Evolutionary conservation across 805 yeast genomes (phyloP), one percentile per base, ranked within the genome.

Genomic region (Ogataea dorogensis): DNA sequence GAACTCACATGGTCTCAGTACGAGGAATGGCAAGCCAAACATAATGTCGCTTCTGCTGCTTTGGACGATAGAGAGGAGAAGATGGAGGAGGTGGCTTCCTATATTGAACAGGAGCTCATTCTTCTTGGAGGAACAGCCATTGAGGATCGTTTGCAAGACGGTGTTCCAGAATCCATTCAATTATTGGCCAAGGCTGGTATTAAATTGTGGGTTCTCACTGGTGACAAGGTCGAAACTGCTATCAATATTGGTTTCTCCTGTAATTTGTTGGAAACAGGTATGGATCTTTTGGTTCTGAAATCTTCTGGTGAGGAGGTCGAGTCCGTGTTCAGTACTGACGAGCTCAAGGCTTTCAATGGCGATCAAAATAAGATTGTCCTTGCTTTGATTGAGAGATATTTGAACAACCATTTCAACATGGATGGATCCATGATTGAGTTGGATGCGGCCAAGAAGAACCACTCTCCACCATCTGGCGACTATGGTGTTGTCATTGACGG

Each of bases 211-310:
- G 93, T 85, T 30, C 66, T 85, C 31, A 85, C 94, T 3, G 94
- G 94, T 63, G 94, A 85, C 59, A 84, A 82, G 59, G 86, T 85
- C n/a, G 94, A 85, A 60, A 85, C 94, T 20, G 94, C 93, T 9
- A 84, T 85, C 49, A 85, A 85, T 52, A 85, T 85, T 66, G 94
- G 93, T 3, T 85, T 85, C 54, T 81, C 89, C 2, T 85, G 94
- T 71, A 85, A 85, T 51, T 64, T 85, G 37, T 65, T 85, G 38
- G 81, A 80, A 36, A 81, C 73, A 46, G 85, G 81, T 30, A 84
- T 85, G 94, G 81, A 85, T 49, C 62, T 85, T 17, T 58, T 85
- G 33, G 77, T 85, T 8, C 61, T 84, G 33, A 77, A 78, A 49
- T 75, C 81, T 1, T 64, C 71, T 15, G 81, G 80, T 43, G 73